A percentile compares a stretch with the other conserved stretches of the same genome.
These are phyloP conservation scores for Eimeria acervulina DNA, from an alignment of 169 alveolate species.

Conservation along the genomic window DNA sequence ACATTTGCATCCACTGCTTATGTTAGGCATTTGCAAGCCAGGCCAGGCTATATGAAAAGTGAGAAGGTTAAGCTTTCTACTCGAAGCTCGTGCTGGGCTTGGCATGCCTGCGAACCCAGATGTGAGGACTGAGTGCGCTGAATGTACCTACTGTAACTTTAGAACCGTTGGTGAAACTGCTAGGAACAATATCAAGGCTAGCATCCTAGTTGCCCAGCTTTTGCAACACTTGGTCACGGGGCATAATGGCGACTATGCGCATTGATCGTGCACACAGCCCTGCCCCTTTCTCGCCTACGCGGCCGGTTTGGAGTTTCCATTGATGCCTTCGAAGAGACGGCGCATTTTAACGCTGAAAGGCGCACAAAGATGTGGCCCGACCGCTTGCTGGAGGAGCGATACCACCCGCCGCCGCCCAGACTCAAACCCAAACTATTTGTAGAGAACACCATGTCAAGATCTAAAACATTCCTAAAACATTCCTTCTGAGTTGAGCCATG, in stretches of 20 bases:
- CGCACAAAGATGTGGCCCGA: not conserved
- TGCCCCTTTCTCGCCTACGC: not conserved
- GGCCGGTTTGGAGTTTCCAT: not conserved
- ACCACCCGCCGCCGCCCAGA: not conserved
- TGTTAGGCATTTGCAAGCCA: not conserved
- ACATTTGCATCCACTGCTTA: constrained; percentile 7
- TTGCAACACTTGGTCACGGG: not conserved
- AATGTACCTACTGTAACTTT: not conserved
- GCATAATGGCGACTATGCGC: no score
- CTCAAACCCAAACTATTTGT: not conserved
- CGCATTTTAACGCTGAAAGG: not conserved
- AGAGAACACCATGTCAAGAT: not conserved
- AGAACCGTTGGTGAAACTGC: not conserved
- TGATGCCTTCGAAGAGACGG: not conserved
- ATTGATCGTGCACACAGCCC: not conserved
- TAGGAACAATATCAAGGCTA: not conserved
- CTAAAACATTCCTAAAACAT: not conserved
- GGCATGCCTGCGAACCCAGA: not conserved
- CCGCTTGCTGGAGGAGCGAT: not conserved
- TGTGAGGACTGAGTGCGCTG: not conserved
- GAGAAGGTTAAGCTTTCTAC: not conserved
- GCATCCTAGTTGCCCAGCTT: not conserved
- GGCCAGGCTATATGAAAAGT: not conserved
- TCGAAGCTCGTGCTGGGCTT: not conserved
- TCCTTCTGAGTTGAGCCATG: not conserved